Evolutionary conservation across 2,329 filamentous ascomycete genomes (phyloP), one percentile per base, ranked within the genome.

Genomic region (Trichoderma lentiforme): DNA sequence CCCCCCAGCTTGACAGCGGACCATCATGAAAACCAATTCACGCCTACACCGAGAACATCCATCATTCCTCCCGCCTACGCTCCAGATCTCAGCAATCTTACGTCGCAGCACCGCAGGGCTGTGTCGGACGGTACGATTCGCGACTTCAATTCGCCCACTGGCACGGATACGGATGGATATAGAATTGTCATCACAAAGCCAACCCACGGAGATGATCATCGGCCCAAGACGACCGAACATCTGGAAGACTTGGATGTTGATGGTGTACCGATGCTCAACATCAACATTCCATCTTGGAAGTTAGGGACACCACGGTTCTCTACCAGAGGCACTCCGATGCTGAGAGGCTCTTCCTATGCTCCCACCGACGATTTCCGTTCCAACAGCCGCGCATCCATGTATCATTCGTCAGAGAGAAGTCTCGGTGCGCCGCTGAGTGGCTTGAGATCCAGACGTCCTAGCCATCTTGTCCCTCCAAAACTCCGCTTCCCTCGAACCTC

Each of bases 281-380:
- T 95, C 57, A 86, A 90, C 26, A 97, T 97, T 65, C 94, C 95
- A 43, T 91, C 93, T 71, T 97, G 95, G 86, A 91, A 91, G 75
- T 84, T 98, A 71, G 95, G 94, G 14, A 92, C 91, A 1, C 93
- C 94, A 21, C 89, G 90, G 72, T 97, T 97, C 81, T 95, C 92
- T 74, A 83, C 88, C 68, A 87, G 88, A 76, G 94, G 94, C 12
- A 94, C 92, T 3, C 90, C 93, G 3, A 87, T 93, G 74, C 85
- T 98, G 74, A 91, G 93, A 73, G 92, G 91, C 75, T 97, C 95
- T n/a, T 90, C 92, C 18, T 93, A 93, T 80, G 89, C 91, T 4
- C 92, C 93, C 3, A 91, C 89, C 6, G 93, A 95, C 68, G 93
- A 94, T 73, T 81, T 90, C 74, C 77, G 88, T 51, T 90, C 90